Percentiles rank a stretch among this genome's conserved stretches.
phyloP scores from a whole-genome alignment of 169 alveolate species.

The Cryptosporidium sp. region DNA sequence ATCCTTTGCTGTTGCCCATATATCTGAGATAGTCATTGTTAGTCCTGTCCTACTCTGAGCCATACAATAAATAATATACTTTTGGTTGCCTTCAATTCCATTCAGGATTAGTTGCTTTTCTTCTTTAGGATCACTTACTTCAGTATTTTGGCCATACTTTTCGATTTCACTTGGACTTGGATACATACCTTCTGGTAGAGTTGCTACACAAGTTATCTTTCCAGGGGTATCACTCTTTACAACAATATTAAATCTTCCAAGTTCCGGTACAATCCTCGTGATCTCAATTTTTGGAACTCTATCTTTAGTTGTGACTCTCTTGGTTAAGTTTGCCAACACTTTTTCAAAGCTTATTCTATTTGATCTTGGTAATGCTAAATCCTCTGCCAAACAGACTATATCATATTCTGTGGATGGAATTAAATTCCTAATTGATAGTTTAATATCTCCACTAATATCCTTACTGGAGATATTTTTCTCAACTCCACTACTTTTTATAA shows the following conservation, averaged over 20 bases:
- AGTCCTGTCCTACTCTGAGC: slow-evolving; percentile 78
- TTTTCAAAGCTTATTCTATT: slow-evolving; percentile 72
- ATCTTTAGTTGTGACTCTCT: slow-evolving; percentile 73
- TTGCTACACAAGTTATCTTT: slow-evolving; percentile 81
- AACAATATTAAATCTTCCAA: slow-evolving; percentile 77
- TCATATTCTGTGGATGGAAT: slow-evolving; percentile 77
- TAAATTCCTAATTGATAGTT: slow-evolving; percentile 48
- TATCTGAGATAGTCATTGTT: slow-evolving; percentile 78
- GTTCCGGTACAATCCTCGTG: slow-evolving; percentile 58
- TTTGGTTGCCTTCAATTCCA: slow-evolving; percentile 80
- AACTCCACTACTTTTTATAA: slow-evolving; percentile 44
- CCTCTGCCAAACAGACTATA: slow-evolving; percentile 79
- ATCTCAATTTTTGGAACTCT: slow-evolving; percentile 79
- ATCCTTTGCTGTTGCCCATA: slow-evolving; percentile 79
- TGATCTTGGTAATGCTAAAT: slow-evolving; percentile 78
- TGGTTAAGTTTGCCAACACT: slow-evolving; percentile 49
- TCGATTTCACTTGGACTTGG: slow-evolving; percentile 79
- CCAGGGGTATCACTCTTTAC: slow-evolving; percentile 80
- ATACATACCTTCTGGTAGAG: slow-evolving; percentile 78
- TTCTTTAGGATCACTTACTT: slow-evolving; percentile 58
- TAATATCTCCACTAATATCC: slow-evolving; percentile 4
- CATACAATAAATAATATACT: slow-evolving; percentile 79
- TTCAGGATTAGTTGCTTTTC: slow-evolving; percentile 71
- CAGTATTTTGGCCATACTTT: slow-evolving; percentile 77
- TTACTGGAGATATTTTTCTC: slow-evolving; percentile 18